Evolutionary conservation across 2,329 filamentous ascomycete genomes (phyloP).

Genomic region (Aureobasidium sp.): DNA sequence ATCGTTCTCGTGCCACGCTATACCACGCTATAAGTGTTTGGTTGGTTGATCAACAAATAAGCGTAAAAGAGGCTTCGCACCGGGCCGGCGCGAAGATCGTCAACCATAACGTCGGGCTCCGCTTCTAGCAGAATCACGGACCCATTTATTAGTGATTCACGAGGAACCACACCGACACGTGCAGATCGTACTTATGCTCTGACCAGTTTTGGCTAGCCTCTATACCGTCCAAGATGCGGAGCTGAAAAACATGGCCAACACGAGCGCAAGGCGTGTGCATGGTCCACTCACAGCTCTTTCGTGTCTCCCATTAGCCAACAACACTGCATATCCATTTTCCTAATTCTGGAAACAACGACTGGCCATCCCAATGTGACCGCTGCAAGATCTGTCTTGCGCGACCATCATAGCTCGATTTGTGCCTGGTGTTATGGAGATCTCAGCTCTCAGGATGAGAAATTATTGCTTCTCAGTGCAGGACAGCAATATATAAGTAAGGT

Average conservation of each 20-base stretch:
- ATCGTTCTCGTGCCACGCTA: not conserved
- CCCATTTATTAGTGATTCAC: no score
- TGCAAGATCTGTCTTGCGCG: not conserved
- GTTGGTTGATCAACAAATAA: not conserved
- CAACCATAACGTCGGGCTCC: not conserved
- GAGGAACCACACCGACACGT: not conserved
- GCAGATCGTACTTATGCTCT: not conserved
- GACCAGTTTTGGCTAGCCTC: not conserved
- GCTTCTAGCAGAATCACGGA: not conserved
- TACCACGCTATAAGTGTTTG: not conserved
- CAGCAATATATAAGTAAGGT: not conserved
- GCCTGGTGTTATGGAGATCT: not conserved
- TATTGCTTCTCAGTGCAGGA: not conserved
- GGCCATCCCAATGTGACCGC: conserved; percentile 1
- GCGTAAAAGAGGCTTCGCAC: not conserved
- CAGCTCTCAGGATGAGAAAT: not conserved
- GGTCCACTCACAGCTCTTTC: not conserved
- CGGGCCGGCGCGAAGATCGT: conserved; percentile 2
- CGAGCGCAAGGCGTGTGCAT: not conserved
- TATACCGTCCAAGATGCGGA: not conserved
- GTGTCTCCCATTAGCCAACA: not conserved
- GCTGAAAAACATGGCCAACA: not conserved
- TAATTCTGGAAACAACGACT: not conserved
- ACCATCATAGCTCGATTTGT: not conserved
- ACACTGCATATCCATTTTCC: not conserved